Evolutionary conservation across 805 yeast genomes (phyloP).

Genomic region (Teunomyces atbi): DNA sequence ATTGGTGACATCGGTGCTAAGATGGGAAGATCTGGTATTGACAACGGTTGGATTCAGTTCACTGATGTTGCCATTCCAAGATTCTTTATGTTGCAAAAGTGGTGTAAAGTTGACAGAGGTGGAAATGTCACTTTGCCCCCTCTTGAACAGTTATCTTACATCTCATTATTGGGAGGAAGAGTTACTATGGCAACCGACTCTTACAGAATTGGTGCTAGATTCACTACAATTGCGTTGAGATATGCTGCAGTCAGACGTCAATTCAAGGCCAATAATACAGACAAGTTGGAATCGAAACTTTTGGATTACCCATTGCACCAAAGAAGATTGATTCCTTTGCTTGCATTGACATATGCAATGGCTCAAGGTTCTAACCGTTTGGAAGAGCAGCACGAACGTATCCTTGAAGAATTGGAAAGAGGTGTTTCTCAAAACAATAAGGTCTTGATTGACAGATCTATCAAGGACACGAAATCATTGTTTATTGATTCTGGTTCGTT

Average conservation of each 20-base stretch:
- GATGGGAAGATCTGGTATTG: conserved; percentile 51
- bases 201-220: conserved; percentile 41
- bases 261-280: conserved; percentile 34
- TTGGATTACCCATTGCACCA: conserved; percentile 47
- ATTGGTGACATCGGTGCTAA: conserved; percentile 48
- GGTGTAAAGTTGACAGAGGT: conserved; percentile 38
- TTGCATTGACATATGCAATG: conserved; percentile 40
- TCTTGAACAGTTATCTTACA: conserved; percentile 44
- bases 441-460: conserved; percentile 27
- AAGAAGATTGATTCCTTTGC: conserved; percentile 43
- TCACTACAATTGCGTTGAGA: conserved; percentile 43
- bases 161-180: conserved; percentile 45
- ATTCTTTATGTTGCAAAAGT: conserved; percentile 46
- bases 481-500: conserved; percentile 45
- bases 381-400: conserved; percentile 30
- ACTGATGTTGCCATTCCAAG: conserved; percentile 44
- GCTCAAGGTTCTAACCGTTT: conserved; percentile 39
- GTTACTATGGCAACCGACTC: conserved; percentile 46
- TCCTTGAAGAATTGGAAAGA: conserved; percentile 33
- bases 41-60: conserved; percentile 50
- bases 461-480: conserved; percentile 40
- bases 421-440: conserved; percentile 36
- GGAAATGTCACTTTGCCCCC: conserved; percentile 44
- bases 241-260: conserved; percentile 48
- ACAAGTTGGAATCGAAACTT: conserved; percentile 37